These are phyloP conservation scores for Linum tenue DNA, from an alignment of 345 rosid genomes.

Conservation along the genomic window DNA sequence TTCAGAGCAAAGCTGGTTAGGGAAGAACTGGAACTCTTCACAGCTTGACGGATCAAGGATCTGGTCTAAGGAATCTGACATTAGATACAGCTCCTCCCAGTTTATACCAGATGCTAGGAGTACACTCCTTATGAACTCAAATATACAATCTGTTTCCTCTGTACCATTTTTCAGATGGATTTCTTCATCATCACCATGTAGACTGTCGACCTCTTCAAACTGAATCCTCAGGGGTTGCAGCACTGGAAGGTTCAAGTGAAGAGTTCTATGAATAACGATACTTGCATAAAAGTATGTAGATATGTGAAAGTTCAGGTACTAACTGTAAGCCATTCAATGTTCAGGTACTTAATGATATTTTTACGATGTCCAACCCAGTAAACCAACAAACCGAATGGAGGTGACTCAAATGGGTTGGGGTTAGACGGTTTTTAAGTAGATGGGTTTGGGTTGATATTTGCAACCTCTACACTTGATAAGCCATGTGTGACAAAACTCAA, in stretches of 20 bases:
- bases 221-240: slow-evolving; percentile 46
- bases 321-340: no score
- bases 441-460: no score
- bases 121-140: slow-evolving; percentile 44
- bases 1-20: slow-evolving; percentile 41
- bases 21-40: slow-evolving; percentile 42
- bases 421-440: no score
- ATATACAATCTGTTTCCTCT: slow-evolving; percentile 40
- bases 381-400: no score
- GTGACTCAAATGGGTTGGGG: no score
- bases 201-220: slow-evolving; percentile 45
- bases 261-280: not conserved
- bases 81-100: slow-evolving; percentile 64
- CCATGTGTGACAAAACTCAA: no score
- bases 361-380: no score
- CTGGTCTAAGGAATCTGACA: slow-evolving; percentile 48
- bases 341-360: no score
- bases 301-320: no score
- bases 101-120: slow-evolving; percentile 42
- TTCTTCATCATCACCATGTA: slow-evolving; percentile 19
- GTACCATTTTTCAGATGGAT: slow-evolving; percentile 27
- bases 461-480: no score
- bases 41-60: slow-evolving; percentile 52
- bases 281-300: no score
- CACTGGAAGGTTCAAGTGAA: slow-evolving; percentile 19